Percentiles rank a stretch among this genome's conserved stretches.
These are phyloP conservation scores for Paxillus ammoniavirescens DNA, from an alignment of 768 basidiomycete genomes.

Conservation along the genomic window DNA sequence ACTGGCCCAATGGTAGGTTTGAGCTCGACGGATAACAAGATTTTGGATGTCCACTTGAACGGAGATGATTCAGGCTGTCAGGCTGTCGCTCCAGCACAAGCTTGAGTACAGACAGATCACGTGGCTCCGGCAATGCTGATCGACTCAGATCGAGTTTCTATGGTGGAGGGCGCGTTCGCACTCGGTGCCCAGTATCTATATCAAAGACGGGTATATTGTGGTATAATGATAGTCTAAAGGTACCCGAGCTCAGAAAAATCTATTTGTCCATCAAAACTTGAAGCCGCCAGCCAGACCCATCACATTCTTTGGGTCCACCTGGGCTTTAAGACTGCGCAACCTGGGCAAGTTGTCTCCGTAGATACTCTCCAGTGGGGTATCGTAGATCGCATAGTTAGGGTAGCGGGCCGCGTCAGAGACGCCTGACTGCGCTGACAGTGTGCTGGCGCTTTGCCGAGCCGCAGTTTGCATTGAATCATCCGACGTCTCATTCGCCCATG, in stretches of 20 bases:
- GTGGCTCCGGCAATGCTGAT: background rate
- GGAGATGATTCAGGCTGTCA: background rate
- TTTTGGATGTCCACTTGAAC: background rate
- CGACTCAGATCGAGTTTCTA: no score
- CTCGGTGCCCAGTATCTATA: no score
- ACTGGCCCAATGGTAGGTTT: background rate
- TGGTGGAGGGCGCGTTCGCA: no score
- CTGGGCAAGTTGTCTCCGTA: slow-evolving; percentile 42
- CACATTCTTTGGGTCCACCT: slow-evolving; percentile 51
- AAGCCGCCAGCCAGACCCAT: slow-evolving; percentile 65
- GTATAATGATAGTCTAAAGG: no score
- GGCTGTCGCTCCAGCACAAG: no score
- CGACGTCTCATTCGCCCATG: slow-evolving; percentile 36
- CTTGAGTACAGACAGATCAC: background rate
- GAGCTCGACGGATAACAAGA: no score
- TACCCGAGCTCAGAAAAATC: background rate
- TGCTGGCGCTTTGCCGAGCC: slow-evolving; percentile 33
- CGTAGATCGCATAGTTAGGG: slow-evolving; percentile 54
- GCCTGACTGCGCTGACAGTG: slow-evolving; percentile 38
- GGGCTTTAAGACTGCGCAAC: slow-evolving; percentile 39
- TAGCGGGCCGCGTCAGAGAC: slow-evolving; percentile 41
- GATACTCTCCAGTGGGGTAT: slow-evolving; percentile 45
- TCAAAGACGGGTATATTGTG: no score
- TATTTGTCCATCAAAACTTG: slow-evolving; percentile 37
- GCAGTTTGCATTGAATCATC: slow-evolving; percentile 43